phyloP scores from a whole-genome alignment of 2,329 filamentous ascomycete species.

The Orbilia oligospora region DNA sequence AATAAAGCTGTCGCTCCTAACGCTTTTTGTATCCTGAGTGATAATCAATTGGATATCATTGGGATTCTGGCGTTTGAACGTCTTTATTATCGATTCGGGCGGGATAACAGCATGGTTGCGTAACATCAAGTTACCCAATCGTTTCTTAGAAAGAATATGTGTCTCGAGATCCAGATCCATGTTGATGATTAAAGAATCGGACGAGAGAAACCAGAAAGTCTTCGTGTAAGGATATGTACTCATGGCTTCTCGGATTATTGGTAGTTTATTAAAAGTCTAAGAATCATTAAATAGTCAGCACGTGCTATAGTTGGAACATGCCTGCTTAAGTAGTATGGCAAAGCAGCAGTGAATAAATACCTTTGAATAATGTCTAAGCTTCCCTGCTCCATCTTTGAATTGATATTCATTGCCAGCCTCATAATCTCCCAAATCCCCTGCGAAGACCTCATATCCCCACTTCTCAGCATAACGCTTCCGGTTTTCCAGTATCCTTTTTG shows the following conservation, averaged over 20 bases:
- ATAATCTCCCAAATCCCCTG: conserved; percentile 32
- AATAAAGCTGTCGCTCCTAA: conserved; percentile 83
- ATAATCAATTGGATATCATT: conserved; percentile 85
- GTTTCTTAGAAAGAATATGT: conserved; percentile 77
- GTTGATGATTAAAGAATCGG: conserved; percentile 91
- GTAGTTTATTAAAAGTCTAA: conserved; percentile 81
- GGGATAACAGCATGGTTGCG: conserved; percentile 89
- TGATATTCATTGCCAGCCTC: conserved; percentile 44
- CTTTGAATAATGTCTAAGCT: conserved; percentile 34
- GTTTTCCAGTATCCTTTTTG: conserved; percentile 83
- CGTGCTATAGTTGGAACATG: neutral
- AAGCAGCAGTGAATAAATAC: neutral
- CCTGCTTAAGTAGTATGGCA: no score
- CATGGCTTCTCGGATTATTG: conserved; percentile 90
- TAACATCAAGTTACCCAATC: conserved; percentile 84
- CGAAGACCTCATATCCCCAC: conserved; percentile 75
- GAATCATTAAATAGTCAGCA: conserved; percentile 65
- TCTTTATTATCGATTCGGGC: conserved; percentile 96
- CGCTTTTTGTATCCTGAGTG: conserved; percentile 85
- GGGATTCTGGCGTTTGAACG: conserved; percentile 84
- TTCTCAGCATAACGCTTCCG: conserved; percentile 84
- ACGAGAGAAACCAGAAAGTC: conserved; percentile 89
- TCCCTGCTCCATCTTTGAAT: conserved; percentile 42
- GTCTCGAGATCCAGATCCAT: conserved; percentile 78
- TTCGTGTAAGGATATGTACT: conserved; percentile 81